phyloP scores from a whole-genome alignment of 2,329 filamentous ascomycete species.

The Fusarium lateritium region DNA sequence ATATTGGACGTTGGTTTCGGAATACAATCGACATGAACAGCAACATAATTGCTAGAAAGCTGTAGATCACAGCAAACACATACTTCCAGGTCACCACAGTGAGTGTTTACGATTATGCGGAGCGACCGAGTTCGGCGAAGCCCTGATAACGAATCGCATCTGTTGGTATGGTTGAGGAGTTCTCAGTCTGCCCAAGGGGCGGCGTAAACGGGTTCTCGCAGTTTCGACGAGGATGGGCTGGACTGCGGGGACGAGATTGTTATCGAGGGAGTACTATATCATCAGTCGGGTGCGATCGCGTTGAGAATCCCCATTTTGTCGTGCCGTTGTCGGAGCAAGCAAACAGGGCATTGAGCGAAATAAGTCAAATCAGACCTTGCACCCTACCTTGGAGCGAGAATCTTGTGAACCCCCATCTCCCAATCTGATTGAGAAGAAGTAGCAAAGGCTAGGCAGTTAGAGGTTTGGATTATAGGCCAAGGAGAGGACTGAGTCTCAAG shows the following conservation, averaged over 20 bases:
- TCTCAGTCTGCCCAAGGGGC: neutral
- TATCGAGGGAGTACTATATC: neutral
- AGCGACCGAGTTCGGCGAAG: neutral
- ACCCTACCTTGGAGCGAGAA: no score
- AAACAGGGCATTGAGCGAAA: no score
- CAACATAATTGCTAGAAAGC: neutral
- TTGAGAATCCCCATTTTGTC: constrained; percentile 1
- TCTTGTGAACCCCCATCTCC: no score
- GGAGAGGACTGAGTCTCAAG: neutral
- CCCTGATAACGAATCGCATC: neutral
- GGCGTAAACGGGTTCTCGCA: neutral
- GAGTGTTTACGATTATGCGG: neutral
- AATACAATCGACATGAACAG: neutral
- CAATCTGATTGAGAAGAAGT: no score
- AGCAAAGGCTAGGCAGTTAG: neutral
- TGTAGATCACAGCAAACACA: neutral
- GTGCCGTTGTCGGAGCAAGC: neutral
- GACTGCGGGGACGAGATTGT: neutral
- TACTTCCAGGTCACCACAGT: neutral
- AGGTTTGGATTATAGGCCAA: neutral
- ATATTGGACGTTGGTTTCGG: neutral
- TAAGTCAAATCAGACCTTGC: no score
- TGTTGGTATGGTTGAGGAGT: neutral
- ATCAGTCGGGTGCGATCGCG: neutral
- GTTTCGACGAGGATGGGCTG: neutral